Evolutionary conservation across 2,329 filamentous ascomycete genomes (phyloP).

Genomic region (Diaporthe amygdali): DNA sequence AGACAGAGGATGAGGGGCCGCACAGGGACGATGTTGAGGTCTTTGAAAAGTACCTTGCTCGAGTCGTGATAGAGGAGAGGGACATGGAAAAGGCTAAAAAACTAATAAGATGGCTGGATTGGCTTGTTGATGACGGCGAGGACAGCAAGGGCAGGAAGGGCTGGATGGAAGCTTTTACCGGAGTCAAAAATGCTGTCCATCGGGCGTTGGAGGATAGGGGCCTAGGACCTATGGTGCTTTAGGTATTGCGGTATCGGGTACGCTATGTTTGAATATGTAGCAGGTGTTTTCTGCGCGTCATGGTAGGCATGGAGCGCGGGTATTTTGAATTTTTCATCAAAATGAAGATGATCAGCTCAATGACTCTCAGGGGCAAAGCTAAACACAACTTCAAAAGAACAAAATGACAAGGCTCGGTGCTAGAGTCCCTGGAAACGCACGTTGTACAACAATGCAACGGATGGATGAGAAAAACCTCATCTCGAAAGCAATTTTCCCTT

Average conservation of each 20-base stretch:
- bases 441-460: not conserved
- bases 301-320: not conserved
- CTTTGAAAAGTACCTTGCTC: constrained; percentile 72
- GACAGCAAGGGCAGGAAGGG: constrained; percentile 40
- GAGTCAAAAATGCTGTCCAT: constrained; percentile 58
- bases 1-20: constrained; percentile 76
- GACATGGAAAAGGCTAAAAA: constrained; percentile 90
- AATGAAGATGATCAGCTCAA: no score
- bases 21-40: constrained; percentile 79
- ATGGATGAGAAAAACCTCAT: not conserved
- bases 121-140: constrained; percentile 52
- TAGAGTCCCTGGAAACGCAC: not conserved
- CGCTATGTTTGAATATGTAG: not conserved
- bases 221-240: constrained; percentile 59
- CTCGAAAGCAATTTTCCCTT: no score
- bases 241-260: constrained; percentile 20
- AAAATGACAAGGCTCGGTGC: not conserved
- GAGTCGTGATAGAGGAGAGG: constrained; percentile 76
- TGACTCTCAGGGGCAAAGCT: not conserved
- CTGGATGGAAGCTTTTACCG: constrained; percentile 52
- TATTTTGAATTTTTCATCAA: not conserved
- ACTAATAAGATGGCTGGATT: constrained; percentile 75
- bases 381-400: no score
- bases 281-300: not conserved
- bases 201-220: constrained; percentile 61